Conservation (phyloP, 2,329 filamentous ascomycete species). For the Fusarium bulbicola region DNA sequence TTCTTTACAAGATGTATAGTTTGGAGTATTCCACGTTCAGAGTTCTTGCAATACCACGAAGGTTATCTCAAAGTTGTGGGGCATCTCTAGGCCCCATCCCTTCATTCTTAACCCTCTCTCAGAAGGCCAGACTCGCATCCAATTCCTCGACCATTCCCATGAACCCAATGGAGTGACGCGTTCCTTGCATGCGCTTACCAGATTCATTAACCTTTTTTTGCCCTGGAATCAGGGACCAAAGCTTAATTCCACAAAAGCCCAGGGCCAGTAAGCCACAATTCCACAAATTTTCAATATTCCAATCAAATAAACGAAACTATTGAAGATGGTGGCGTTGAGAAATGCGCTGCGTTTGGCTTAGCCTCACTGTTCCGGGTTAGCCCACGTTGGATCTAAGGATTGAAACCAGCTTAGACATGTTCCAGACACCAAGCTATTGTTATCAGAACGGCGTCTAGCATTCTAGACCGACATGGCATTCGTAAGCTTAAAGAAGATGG, state of each 20-base stretch:
- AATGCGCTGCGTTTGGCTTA: conserved; percentile 3
- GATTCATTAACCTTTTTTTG: neutral
- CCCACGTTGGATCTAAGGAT: neutral
- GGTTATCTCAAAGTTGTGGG: too few relatives aligned
- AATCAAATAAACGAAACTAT: neutral
- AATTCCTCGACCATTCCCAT: neutral
- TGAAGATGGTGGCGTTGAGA: conserved; percentile 5
- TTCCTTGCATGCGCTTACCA: conserved; percentile 11
- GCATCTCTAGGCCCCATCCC: neutral
- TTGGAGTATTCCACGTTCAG: neutral
- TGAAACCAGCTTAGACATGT: conserved; percentile 7
- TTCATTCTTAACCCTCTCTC: neutral
- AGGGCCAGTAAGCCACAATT: conserved; percentile 20
- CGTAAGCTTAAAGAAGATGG: neutral
- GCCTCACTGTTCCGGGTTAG: neutral
- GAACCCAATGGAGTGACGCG: neutral
- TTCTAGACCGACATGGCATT: conserved; percentile 12
- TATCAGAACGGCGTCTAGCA: neutral
- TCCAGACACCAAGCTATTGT: conserved; percentile 14
- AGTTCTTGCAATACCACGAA: neutral
- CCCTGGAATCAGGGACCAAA: conserved; percentile 26
- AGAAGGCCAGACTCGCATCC: neutral
- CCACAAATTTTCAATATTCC: conserved; percentile 7
- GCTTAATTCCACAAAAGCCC: conserved; percentile 2
- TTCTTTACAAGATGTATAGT: neutral